Evolutionary conservation across 306 rosid species (phyloP), one percentile per base, ranked within the genome.

Genomic region (Prosopis cineraria): DNA sequence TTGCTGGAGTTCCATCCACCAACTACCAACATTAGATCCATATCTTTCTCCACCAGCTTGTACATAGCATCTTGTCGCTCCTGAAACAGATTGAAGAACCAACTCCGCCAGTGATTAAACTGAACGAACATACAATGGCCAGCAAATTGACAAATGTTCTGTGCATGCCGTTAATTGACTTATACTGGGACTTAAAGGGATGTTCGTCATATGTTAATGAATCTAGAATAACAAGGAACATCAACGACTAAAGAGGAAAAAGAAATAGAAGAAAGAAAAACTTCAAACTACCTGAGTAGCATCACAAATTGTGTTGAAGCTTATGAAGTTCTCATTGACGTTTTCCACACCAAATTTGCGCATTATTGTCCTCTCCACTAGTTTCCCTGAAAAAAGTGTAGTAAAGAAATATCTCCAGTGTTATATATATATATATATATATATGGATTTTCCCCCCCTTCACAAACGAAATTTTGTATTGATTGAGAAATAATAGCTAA

Each of bases 1-100:
- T 91, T 95, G 83, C 99, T 95, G 0, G 99, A 95, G 88, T 93
- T 93, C 99, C 99, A 93, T 64, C 99, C 99, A 55, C 99, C 99
- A 81, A 95, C 60, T 34, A 95, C 99, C 71, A 95, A 81, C 65
- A 93, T 85, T 27, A 93, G 96, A 86, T 95, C 99, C 78, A 95
- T 3, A 50, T 90, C 83, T 72, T 89, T 67, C 82, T 91, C 97
- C 64, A 95, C 99, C 34, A 95, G 88, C 95, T 95, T 91, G 87
- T 86, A 93, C 93, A 95, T 95, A n/a, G 99, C 99, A 85, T 95
- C 98, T 90, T 95, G 99, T 50, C 99, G 88, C 89, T 95, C 99
- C 99, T 93, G 88, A 72, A 80, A 52, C 22, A 68, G 74, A 30
- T 17, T 55, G 22, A 62, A 31, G 67, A 53, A 20, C 67, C 30